Evolutionary conservation across 2,329 filamentous ascomycete genomes (phyloP), one percentile per base, ranked within the genome.

Genomic region (Arthroderma sp.): DNA sequence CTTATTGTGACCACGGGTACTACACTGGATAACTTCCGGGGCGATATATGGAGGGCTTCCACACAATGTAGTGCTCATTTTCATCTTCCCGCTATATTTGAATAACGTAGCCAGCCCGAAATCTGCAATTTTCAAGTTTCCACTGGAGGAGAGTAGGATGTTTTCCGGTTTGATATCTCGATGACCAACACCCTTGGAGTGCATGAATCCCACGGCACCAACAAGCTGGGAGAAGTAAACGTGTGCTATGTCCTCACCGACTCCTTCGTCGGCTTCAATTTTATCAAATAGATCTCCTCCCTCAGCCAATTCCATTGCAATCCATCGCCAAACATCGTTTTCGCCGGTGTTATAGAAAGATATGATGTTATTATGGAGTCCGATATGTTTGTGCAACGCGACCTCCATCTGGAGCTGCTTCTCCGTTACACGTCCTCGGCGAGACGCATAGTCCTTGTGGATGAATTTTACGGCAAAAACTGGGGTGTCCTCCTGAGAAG

Each of bases 381-480:
- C 86, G 45, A 96, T 81, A 58, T 89, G 83, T 42, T 80, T 82
- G 68, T 98, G 91, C 11, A 98, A 74, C 3, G 84, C 83, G 36
- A 94, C 83, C 67, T 98, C 91, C 75, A 94, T 86, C 56, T 81
- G 77, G 51, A 98, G 78, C 66, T 98, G 91, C 60, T 93, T 89
- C 31, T 82, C 75, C 29, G 83, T 86, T 54, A 98, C 80, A 49
- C 86, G 83, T 60, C 91, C 91, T 73, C 89, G 80, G 55, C 83
- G 83, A 55, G 86, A 77, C 47, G 91, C 93, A 65, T 95, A 94
- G 52, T 84, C 83, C 68, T 98, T 98, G 70, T 98, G 89, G 61
- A 98, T 95, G 66, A 98, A 86, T 65, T 98, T 98, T 65, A 98
- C 86, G 9, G 93, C 91, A 62, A 98, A 96, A 47, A 98, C 71